These are phyloP conservation scores for Alternaria alternata DNA, from an alignment of 2,329 filamentous ascomycete species.

Conservation along the genomic window DNA sequence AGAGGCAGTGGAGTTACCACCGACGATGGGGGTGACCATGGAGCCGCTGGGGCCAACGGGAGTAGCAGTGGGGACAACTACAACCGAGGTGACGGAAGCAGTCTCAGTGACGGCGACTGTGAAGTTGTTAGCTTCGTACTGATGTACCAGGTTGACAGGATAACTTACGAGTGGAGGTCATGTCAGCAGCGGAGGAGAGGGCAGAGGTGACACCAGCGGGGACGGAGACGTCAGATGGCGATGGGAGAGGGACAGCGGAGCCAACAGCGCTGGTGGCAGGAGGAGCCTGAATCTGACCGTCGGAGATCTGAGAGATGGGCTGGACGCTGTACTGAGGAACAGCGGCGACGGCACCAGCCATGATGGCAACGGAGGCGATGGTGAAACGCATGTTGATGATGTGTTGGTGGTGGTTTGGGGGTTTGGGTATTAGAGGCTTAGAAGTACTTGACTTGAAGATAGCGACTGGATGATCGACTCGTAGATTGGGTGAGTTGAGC, in stretches of 20 bases:
- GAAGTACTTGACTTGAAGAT: slow-evolving; percentile 6
- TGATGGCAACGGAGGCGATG: slow-evolving; percentile 34
- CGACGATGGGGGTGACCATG: slow-evolving; percentile 17
- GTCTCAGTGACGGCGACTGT: slow-evolving; percentile 11
- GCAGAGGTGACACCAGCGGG: slow-evolving; percentile 6
- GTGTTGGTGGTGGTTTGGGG: slow-evolving; percentile 8
- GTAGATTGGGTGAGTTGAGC: slow-evolving; percentile 15
- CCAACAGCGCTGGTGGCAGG: slow-evolving; percentile 25
- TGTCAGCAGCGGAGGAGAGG: slow-evolving; percentile 2
- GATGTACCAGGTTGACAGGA: not conserved
- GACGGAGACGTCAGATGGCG: slow-evolving; percentile 5
- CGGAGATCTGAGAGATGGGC: slow-evolving; percentile 50
- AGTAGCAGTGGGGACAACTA: slow-evolving; percentile 15
- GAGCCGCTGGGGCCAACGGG: slow-evolving; percentile 17
- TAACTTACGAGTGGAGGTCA: slow-evolving; percentile 16
- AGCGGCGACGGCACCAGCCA: slow-evolving; percentile 42
- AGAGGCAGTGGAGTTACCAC: slow-evolving; percentile 18
- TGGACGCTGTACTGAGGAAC: slow-evolving; percentile 35
- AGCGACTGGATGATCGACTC: slow-evolving; percentile 23
- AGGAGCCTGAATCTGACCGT: slow-evolving; percentile 50
- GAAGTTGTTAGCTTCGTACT: not conserved
- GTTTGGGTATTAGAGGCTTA: slow-evolving; percentile 2
- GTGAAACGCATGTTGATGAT: slow-evolving; percentile 46
- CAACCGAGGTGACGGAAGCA: slow-evolving; percentile 8
- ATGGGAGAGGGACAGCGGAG: slow-evolving; percentile 12